Evolutionary conservation across 2,329 filamentous ascomycete species (phyloP).

Genomic region (Talaromyces rugulosus): DNA sequence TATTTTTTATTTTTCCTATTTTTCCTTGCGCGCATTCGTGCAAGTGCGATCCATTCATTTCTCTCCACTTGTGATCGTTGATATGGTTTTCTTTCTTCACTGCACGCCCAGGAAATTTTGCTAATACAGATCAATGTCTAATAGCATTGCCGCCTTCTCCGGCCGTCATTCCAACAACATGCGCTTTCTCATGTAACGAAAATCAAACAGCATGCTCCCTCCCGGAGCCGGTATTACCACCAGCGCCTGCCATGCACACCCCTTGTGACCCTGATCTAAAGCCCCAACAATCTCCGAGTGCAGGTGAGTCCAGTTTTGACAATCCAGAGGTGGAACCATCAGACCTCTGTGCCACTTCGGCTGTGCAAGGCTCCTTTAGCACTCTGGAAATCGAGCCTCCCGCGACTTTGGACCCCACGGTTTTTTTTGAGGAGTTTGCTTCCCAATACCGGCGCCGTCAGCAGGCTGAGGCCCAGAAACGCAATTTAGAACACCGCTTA

Average conservation of each 20-base stretch:
- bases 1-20: slow-evolving; percentile 13
- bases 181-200: slow-evolving; percentile 26
- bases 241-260: slow-evolving; percentile 16
- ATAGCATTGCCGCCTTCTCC: slow-evolving; percentile 28
- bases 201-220: slow-evolving; percentile 22
- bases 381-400: slow-evolving; percentile 16
- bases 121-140: slow-evolving; percentile 8
- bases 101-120: neutral
- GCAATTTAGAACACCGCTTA: slow-evolving; percentile 36
- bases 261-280: slow-evolving; percentile 11
- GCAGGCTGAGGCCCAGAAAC: slow-evolving; percentile 39
- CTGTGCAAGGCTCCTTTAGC: neutral
- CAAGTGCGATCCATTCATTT: neutral
- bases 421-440: slow-evolving; percentile 44
- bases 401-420: slow-evolving; percentile 15
- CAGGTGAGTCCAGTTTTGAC: slow-evolving; percentile 31
- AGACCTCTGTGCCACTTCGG: neutral
- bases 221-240: slow-evolving; percentile 24
- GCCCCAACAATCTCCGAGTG: slow-evolving; percentile 19
- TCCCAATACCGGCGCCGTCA: slow-evolving; percentile 38
- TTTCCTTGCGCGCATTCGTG: neutral
- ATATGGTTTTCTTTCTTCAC: neutral
- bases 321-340: slow-evolving; percentile 2
- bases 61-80: neutral
- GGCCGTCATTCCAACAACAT: slow-evolving; percentile 29